A percentile compares a stretch with the other conserved stretches of the same genome.
Conservation (phyloP, 176 grass and related monocot species). For the Lolium multiflorum region DNA sequence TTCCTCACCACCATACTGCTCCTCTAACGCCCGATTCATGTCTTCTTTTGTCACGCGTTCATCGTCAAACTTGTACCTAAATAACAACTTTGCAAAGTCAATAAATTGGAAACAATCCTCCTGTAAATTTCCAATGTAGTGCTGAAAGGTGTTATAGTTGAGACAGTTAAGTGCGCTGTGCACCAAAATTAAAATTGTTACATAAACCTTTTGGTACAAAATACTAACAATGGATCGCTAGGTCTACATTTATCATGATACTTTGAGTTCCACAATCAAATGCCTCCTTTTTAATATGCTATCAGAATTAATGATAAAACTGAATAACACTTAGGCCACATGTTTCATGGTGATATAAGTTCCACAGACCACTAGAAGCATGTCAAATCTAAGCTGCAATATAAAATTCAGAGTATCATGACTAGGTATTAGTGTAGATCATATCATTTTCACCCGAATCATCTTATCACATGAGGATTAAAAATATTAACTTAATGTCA, state of each 20-base stretch:
- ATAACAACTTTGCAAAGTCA: constrained; percentile 38
- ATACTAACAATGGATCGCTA: neutral
- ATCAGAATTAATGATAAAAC: neutral
- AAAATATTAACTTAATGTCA: neutral
- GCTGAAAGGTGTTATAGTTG: neutral
- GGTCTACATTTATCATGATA: neutral
- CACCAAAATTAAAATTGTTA: neutral
- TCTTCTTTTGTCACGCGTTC: constrained; percentile 83
- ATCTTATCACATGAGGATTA: constrained; percentile 16
- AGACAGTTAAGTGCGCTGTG: neutral
- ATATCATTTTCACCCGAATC: constrained; percentile 18
- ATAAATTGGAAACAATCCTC: constrained; percentile 8
- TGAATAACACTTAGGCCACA: constrained; percentile 3
- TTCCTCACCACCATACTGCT: constrained; percentile 86
- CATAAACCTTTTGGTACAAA: neutral
- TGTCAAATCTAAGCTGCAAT: neutral
- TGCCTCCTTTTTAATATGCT: neutral
- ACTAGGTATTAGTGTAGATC: neutral
- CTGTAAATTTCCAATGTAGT: constrained; percentile 3
- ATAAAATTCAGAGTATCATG: neutral
- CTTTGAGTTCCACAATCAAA: neutral
- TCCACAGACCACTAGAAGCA: neutral
- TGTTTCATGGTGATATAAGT: neutral
- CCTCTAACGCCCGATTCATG: constrained; percentile 59
- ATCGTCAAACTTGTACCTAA: constrained; percentile 82